Conservation (phyloP, 768 basidiomycete species). For the Royoungia palumana region DNA sequence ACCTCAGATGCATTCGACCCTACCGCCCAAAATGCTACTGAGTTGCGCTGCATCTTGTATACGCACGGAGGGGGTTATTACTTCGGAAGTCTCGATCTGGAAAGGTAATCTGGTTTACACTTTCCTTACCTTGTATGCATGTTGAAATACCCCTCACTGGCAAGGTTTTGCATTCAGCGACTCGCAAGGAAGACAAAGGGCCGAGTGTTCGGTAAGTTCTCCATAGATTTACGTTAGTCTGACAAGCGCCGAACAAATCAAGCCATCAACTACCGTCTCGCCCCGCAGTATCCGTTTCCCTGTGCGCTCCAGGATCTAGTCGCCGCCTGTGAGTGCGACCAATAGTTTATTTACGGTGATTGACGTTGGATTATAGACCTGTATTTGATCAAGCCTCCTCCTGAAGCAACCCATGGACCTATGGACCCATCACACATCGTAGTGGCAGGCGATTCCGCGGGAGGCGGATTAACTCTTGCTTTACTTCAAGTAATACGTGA, state of each 20-base stretch:
- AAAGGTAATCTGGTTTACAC: slow-evolving; percentile 42
- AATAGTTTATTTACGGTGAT: not conserved
- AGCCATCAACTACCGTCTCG: slow-evolving; percentile 83
- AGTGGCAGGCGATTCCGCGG: slow-evolving; percentile 89
- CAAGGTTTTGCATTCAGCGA: slow-evolving; percentile 72
- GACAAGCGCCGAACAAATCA: slow-evolving; percentile 14
- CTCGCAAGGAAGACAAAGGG: slow-evolving; percentile 92
- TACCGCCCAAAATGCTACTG: slow-evolving; percentile 73
- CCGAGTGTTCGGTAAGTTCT: slow-evolving; percentile 67
- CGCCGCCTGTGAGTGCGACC: slow-evolving; percentile 65
- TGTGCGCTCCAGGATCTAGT: slow-evolving; percentile 86
- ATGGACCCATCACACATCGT: slow-evolving; percentile 82
- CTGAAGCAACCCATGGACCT: slow-evolving; percentile 69
- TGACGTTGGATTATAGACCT: slow-evolving; percentile 50
- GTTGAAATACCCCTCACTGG: slow-evolving; percentile 1
- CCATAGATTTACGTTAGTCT: not conserved
- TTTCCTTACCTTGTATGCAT: slow-evolving; percentile 2
- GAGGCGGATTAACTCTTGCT: slow-evolving; percentile 82
- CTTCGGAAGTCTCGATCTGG: slow-evolving; percentile 77
- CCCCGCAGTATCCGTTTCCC: slow-evolving; percentile 97
- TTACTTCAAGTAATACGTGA: slow-evolving; percentile 88
- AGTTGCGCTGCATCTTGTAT: slow-evolving; percentile 81
- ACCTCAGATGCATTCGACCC: slow-evolving; percentile 31
- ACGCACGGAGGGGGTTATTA: slow-evolving; percentile 84
- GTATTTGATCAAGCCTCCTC: slow-evolving; percentile 86